Evolutionary conservation across 2,329 filamentous ascomycete species (phyloP).

Genomic region (Diaporthe sp.): DNA sequence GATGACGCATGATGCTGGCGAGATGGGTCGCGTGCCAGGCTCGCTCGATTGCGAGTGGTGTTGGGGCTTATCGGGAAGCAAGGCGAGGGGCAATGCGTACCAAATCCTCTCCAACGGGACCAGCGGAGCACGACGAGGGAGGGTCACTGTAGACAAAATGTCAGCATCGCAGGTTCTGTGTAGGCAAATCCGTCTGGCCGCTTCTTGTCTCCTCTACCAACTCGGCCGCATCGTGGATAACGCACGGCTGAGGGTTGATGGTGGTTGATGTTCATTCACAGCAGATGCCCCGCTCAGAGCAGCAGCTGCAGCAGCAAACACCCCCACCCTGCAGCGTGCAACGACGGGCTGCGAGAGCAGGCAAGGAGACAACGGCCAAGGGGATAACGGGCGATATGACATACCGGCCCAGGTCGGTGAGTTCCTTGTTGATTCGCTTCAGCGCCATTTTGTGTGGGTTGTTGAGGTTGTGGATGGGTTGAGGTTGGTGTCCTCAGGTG

Average conservation of each 20-base stretch:
- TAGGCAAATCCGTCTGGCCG: not conserved
- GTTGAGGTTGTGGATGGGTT: conserved; percentile 40
- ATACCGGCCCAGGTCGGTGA: conserved; percentile 90
- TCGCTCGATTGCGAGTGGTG: not conserved
- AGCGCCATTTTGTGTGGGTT: conserved; percentile 74
- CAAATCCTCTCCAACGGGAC: conserved; percentile 96
- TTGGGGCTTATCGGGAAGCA: conserved; percentile 38
- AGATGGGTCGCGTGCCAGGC: conserved; percentile 19
- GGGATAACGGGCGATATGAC: conserved; percentile 44
- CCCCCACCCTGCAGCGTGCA: conserved; percentile 37
- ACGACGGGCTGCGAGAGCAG: conserved; percentile 39
- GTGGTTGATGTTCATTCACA: not conserved
- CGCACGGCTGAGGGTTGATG: not conserved
- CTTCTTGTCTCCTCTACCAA: not conserved
- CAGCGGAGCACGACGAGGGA: conserved; percentile 97
- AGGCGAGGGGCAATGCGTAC: conserved; percentile 67
- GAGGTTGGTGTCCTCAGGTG: conserved; percentile 32
- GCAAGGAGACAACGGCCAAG: conserved; percentile 36
- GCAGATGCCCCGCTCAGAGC: conserved; percentile 30
- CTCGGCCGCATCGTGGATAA: not conserved
- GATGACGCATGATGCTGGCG: conserved; percentile 19
- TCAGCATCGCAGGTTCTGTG: conserved; percentile 41
- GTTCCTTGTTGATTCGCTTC: conserved; percentile 95
- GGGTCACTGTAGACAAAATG: conserved; percentile 76
- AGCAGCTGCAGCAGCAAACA: not conserved